Conservation (phyloP, 768 basidiomycete species). For the Pleurotus giganteus region DNA sequence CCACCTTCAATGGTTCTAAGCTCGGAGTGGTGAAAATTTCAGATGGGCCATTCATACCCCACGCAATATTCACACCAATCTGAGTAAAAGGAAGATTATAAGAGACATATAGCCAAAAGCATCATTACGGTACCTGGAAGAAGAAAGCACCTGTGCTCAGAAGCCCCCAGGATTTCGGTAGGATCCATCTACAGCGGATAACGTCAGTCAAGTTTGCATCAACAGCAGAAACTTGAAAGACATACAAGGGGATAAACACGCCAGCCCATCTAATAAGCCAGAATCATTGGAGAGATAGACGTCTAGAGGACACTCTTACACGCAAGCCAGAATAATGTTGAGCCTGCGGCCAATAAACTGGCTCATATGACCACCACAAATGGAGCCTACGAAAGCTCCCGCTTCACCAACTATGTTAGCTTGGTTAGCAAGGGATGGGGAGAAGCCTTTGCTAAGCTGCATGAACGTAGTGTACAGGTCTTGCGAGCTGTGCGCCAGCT, state of each 20-base stretch:
- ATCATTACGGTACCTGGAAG: slow-evolving; percentile 24
- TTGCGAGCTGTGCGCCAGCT: slow-evolving; percentile 21
- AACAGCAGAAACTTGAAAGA: background rate
- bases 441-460: slow-evolving; percentile 46
- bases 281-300: background rate
- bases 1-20: background rate
- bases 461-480: slow-evolving; percentile 63
- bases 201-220: background rate
- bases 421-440: slow-evolving; percentile 42
- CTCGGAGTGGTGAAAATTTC: background rate
- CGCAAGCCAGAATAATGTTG: slow-evolving; percentile 34
- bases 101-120: background rate
- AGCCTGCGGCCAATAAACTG: slow-evolving; percentile 66
- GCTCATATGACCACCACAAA: slow-evolving; percentile 50
- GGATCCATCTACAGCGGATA: slow-evolving; percentile 47
- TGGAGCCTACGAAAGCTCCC: slow-evolving; percentile 36
- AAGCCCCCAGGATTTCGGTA: slow-evolving; percentile 50
- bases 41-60: slow-evolving; percentile 34
- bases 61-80: slow-evolving; percentile 68
- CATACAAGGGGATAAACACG: slow-evolving; percentile 15
- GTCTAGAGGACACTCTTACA: background rate
- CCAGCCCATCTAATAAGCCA: slow-evolving; percentile 10
- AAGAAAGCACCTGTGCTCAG: slow-evolving; percentile 68
- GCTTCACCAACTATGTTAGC: slow-evolving; percentile 57
- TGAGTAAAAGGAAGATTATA: slow-evolving; percentile 23